Evolutionary conservation across 441 rosid species (phyloP).

Genomic region (Corymbia calophylla): DNA sequence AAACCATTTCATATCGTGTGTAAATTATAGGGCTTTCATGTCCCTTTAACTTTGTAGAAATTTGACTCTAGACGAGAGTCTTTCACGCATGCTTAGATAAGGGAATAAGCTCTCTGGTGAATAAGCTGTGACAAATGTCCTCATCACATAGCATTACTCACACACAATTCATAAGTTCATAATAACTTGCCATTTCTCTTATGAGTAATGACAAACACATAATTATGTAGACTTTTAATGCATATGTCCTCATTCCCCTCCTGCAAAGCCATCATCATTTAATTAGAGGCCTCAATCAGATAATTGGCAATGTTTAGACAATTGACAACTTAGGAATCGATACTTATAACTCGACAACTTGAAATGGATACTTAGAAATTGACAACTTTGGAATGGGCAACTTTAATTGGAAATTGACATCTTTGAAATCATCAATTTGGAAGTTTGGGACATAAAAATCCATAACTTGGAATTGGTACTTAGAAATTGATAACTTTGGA

Average conservation of each 20-base stretch:
- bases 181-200: background rate
- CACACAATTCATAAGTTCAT: no score
- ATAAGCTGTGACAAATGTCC: background rate
- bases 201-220: background rate
- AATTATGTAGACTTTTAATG: background rate
- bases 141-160: background rate
- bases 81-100: background rate
- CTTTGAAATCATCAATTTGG: background rate
- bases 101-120: accelerated
- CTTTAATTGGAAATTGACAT: background rate
- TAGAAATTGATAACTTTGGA: background rate
- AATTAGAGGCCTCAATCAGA: background rate
- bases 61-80: background rate
- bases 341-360: background rate
- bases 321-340: background rate
- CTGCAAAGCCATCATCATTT: background rate
- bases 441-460: background rate
- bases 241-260: background rate
- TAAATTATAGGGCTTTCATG: background rate
- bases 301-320: background rate
- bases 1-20: background rate
- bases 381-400: background rate
- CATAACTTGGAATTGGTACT: background rate
- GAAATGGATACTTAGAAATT: background rate
- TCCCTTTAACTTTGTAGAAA: no score